Percentiles rank a stretch among this genome's conserved stretches.
phyloP scores from a whole-genome alignment of 306 rosid species.

The Crataegus laevigata region DNA sequence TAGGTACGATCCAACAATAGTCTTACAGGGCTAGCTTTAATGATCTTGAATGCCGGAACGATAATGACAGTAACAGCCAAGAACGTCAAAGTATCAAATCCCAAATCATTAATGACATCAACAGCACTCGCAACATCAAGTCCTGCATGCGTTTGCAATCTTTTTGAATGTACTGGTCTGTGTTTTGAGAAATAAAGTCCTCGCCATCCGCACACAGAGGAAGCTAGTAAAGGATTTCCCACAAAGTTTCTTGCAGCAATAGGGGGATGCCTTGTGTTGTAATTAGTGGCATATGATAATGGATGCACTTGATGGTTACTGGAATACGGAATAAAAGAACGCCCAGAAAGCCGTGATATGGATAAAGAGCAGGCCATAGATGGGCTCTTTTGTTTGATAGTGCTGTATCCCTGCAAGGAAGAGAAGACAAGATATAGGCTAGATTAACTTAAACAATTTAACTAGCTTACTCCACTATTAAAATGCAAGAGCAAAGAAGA shows the following conservation, averaged over 20 bases:
- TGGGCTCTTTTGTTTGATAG: conserved; percentile 31
- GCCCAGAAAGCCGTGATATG: conserved; percentile 28
- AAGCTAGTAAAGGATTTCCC: conserved; percentile 13
- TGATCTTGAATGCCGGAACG: conserved; percentile 75
- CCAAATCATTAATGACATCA: conserved; percentile 87
- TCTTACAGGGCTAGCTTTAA: conserved; percentile 70
- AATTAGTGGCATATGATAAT: conserved; percentile 22
- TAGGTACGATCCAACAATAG: background rate
- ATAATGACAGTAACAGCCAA: conserved; percentile 73
- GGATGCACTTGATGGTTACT: conserved; percentile 28
- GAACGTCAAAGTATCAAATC: conserved; percentile 84
- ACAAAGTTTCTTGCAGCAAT: conserved; percentile 29
- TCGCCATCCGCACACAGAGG: conserved; percentile 21
- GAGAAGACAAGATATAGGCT: conserved; percentile 3
- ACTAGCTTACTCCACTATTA: background rate
- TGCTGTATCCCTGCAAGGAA: conserved; percentile 37
- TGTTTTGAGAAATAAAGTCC: conserved; percentile 31
- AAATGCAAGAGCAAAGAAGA: background rate
- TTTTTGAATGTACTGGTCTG: conserved; percentile 26
- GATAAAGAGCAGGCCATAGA: conserved; percentile 20
- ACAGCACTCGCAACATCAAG: conserved; percentile 68
- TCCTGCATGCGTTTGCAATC: conserved; percentile 36
- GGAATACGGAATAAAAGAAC: conserved; percentile 28
- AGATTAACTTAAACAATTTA: background rate
- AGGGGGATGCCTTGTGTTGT: conserved; percentile 21